Base-by-base conservation (phyloP, 148 eudicot genomes). In the Drosera capensis region DNA sequence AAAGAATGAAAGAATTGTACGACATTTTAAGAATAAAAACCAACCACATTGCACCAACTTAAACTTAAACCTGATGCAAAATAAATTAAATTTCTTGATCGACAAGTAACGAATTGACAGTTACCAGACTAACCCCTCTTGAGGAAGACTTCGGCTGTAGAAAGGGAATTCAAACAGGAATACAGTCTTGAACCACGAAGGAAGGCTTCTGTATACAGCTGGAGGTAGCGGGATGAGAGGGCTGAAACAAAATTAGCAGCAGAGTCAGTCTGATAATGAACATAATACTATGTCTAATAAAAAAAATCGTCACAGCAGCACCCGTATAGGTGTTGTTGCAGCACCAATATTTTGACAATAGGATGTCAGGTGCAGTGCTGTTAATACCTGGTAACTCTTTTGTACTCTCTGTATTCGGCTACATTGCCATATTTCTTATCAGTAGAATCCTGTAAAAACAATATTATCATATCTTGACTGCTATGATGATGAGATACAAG, bases 101-200 rank as follows among this genome's bases (percentile, higher is more conserved):
- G n/a, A n/a, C n/a, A n/a, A n/a, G n/a, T n/a, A n/a, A 7, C 12
- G 34, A 11, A 46, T 28, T 28, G 48, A 51, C 20, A 23, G 52
- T 69, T 72, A 88, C 94, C 94, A 73, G 68, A 47, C 48, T 46
- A 20, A 19, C 26, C 43, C 68, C 49, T 73, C 81, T 40, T 49
- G 79, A 25, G 85, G 74, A 50, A 90, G 85, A 73, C 36, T 71
- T 14, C 49, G 66, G 71, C 65, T 84, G 64, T 90, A 90, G 14
- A 84, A 23, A 45, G 97, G 93, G 48, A 90, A 71, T 75, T 90
- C 97, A 42, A 90, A 69, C 46, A 90, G 77, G 62, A 90, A 71
- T 22, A 56, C 58, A 38, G 47, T 56, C 55, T 80, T 90, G 52
- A 80, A 72, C 97, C 93, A 90, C 25, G 51, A 49, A 2, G 97